Evolutionary conservation across 768 basidiomycete genomes (phyloP), one percentile per base, ranked within the genome.

Genomic region (Kwoniella mangroviensis): DNA sequence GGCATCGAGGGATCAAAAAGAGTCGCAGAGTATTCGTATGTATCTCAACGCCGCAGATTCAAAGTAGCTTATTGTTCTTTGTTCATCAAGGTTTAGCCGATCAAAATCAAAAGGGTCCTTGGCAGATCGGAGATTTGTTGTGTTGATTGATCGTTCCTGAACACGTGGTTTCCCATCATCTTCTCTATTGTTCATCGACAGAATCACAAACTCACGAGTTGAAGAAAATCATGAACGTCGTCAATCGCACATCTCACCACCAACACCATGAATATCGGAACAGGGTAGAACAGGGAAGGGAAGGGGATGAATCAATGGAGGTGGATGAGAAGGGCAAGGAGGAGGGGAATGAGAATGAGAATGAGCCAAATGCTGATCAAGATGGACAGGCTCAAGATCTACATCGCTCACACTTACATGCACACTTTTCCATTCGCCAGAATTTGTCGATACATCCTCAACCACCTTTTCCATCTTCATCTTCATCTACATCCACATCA

Each of bases 101-200:
- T 13, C 15, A 57, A 12, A 3, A 17, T 5, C 52, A 53, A 53
- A 53, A n/a, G 11, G 24, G 21, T 12, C 12, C 12, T 55, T 55
- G 53, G 34, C 1, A 34, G 34, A 26, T 60, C 58, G 58, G 58
- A 60, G 58, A 60, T 26, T 60, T 60, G 15, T 13, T 28, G 15
- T 22, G 54, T 21, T n/a, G 12, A 57, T 57, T 17, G 49, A 41
- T 53, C n/a, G 41, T 11, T 9, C 21, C 11, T 51, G 43, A 51
- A 22, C 63, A 65, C 63, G 63, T 65, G 63, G 63, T 56, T 63
- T 28, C 10, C 41, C 11, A 55, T 56, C 52, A 65, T 22, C 11
- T 21, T 56, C 53, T 52, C 51, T 65, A 55, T 65, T 65, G 63
- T 65, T 65, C 63, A 34, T 60, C 63, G n/a, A n/a, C n/a, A n/a